Base-by-base conservation (phyloP, 2,329 filamentous ascomycete genomes). In the Aureobasidium sp. region DNA sequence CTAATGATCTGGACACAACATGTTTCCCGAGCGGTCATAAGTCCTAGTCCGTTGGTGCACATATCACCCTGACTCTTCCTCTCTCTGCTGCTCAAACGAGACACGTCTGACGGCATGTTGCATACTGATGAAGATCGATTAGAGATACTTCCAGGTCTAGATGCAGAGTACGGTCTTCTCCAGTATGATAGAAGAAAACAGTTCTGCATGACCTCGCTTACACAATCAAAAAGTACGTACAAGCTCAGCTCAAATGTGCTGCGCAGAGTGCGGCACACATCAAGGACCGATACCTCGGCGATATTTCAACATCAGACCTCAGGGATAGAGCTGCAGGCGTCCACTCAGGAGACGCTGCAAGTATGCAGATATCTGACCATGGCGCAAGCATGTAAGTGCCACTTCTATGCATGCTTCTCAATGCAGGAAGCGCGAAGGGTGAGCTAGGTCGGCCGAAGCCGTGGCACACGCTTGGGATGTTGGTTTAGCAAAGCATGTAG, bases 341-440 rank as follows among this genome's bases (percentile, higher is more conserved):
- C 34, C 20, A n/a, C 8, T 29, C 15, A 20, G n/a, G 3, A 41
- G 3, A 34, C 5, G 15, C 17, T 23, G 9, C 20, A 15, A 44
- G 52, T 17, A 58, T 58, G 55, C 32, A 58, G 29, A 58, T 20
- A 15, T 47, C 55, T 58, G 29, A 32, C 37, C 55, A 58, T 58
- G 42, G 32, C 42, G 55, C 55, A 58, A 58, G 27, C 42, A 47
- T 34, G 53, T 20, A 37, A 44, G 7, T 47, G 55, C 55, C 55
- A 58, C 55, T n/a, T n/a, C 1, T 23, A 46, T 58, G 55, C 55
- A 58, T 12, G 13, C 23, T 29, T 20, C 55, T 47, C 3, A 5
- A 58, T 58, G 41, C 55, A 58, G 55, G 42, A 20, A 47, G 52
- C 17, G 39, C 44, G 52, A 27, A 56, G 39, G 10, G 27, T 37